phyloP scores from a whole-genome alignment of 768 basidiomycete species.

The Collybiopsis confluens region DNA sequence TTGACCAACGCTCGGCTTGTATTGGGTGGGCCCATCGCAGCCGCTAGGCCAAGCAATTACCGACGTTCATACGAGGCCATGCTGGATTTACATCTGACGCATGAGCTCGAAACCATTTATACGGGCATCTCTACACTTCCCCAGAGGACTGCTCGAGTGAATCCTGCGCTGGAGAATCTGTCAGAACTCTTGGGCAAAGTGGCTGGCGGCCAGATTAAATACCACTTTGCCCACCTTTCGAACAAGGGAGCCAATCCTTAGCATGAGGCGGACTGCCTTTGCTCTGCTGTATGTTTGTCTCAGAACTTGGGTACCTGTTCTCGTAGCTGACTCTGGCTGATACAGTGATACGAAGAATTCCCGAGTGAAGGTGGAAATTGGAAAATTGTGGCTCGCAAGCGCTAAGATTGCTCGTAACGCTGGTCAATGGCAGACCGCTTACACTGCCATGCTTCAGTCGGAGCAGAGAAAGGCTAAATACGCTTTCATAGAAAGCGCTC shows the following conservation, averaged over 20 bases:
- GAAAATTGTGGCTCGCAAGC: constrained; percentile 84
- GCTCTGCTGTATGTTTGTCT: constrained; percentile 52
- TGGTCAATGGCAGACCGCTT: constrained; percentile 93
- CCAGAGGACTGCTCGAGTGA: neutral
- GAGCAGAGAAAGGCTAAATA: constrained; percentile 66
- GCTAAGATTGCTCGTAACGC: constrained; percentile 95
- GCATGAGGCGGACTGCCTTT: constrained; percentile 85
- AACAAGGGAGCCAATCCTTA: constrained; percentile 82
- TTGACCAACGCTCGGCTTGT: constrained; percentile 63
- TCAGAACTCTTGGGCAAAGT: constrained; percentile 45
- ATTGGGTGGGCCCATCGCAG: constrained; percentile 76
- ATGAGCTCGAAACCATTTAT: constrained; percentile 77
- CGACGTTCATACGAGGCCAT: constrained; percentile 84
- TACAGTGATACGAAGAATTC: constrained; percentile 34
- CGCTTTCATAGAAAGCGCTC: constrained; percentile 87
- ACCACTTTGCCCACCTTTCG: constrained; percentile 85
- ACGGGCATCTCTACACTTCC: constrained; percentile 36
- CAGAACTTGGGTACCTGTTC: too few species aligned
- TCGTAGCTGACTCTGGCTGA: too few species aligned
- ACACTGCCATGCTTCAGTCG: constrained; percentile 91
- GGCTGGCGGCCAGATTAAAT: constrained; percentile 63
- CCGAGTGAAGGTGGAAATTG: constrained; percentile 46
- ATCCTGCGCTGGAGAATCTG: constrained; percentile 28
- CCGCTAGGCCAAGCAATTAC: constrained; percentile 79
- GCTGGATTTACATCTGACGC: constrained; percentile 78